These are phyloP conservation scores for Pythium utonaiense DNA, from an alignment of 352 stramenopile genomes.

Conservation along the genomic window DNA sequence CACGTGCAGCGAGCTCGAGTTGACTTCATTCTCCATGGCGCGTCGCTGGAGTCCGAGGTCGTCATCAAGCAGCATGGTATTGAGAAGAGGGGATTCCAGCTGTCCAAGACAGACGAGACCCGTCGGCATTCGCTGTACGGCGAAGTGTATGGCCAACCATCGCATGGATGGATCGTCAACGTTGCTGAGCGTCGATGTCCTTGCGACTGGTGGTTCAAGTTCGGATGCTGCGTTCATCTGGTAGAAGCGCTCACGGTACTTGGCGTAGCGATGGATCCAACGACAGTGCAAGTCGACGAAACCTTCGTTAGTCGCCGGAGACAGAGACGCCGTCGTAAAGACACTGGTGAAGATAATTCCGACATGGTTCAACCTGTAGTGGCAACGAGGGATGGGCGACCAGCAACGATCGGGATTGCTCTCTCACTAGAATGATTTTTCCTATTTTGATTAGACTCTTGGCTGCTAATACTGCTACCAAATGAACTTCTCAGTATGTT, in stretches of 20 bases:
- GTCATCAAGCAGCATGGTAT: conserved; percentile 8
- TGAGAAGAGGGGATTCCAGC: conserved; percentile 3
- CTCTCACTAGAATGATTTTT: too few species aligned
- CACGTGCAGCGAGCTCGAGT: conserved; percentile 1
- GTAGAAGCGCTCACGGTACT: conserved; percentile 4
- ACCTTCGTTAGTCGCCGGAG: background rate
- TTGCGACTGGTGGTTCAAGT: conserved; percentile 15
- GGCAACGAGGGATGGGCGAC: too few species aligned
- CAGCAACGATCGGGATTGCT: too few species aligned
- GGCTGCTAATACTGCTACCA: too few species aligned
- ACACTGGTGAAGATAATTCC: too few species aligned
- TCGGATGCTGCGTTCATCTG: conserved; percentile 14
- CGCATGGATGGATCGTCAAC: conserved; percentile 5
- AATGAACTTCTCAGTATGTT: too few species aligned
- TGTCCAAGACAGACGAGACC: background rate
- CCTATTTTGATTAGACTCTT: too few species aligned
- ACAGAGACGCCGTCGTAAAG: background rate
- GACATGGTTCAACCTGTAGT: too few species aligned
- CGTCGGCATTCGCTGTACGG: conserved; percentile 7
- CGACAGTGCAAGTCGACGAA: background rate
- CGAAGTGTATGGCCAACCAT: conserved; percentile 4
- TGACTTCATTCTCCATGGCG: conserved; percentile 5
- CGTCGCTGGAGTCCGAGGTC: background rate
- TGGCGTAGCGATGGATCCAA: background rate
- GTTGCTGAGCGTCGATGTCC: background rate